Percentiles rank a stretch among this genome's conserved stretches.
phyloP scores from a whole-genome alignment of 108 stramenopile species.

The Chaetoceros tenuissimus region DNA sequence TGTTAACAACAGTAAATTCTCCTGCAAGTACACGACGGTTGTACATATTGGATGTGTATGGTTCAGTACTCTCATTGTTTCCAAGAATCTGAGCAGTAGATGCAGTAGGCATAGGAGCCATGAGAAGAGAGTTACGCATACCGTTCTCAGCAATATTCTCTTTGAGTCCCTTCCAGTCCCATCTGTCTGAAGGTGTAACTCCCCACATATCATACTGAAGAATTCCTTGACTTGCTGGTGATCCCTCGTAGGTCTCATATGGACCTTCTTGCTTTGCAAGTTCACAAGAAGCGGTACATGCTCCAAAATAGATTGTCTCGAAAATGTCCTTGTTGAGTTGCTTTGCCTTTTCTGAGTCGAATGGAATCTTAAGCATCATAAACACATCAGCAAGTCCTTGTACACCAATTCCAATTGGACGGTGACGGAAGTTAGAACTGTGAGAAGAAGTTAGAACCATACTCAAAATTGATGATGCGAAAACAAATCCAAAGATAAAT shows the following conservation, averaged over 20 bases:
- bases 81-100: slow-evolving; percentile 99
- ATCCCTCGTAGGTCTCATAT: slow-evolving; percentile 92
- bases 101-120: slow-evolving; percentile 99
- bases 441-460: not conserved
- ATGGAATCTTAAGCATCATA: slow-evolving; percentile 91
- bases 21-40: slow-evolving; percentile 97
- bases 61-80: slow-evolving; percentile 98
- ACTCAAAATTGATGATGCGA: not conserved
- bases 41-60: slow-evolving; percentile 99
- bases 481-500: not conserved
- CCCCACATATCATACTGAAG: slow-evolving; percentile 99
- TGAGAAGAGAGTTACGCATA: slow-evolving; percentile 95
- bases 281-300: slow-evolving; percentile 87
- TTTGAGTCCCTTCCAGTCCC: slow-evolving; percentile 95
- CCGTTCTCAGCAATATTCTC: slow-evolving; percentile 81
- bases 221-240: slow-evolving; percentile 89
- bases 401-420: slow-evolving; percentile 99
- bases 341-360: slow-evolving; percentile 82
- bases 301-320: slow-evolving; percentile 99
- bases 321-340: slow-evolving; percentile 94
- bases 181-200: slow-evolving; percentile 74
- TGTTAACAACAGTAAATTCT: slow-evolving; percentile 98
- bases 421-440: slow-evolving; percentile 91
- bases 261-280: slow-evolving; percentile 88
- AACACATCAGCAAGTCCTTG: slow-evolving; percentile 99